phyloP scores from a whole-genome alignment of 306 rosid genomes.

The Vicia villosa region DNA sequence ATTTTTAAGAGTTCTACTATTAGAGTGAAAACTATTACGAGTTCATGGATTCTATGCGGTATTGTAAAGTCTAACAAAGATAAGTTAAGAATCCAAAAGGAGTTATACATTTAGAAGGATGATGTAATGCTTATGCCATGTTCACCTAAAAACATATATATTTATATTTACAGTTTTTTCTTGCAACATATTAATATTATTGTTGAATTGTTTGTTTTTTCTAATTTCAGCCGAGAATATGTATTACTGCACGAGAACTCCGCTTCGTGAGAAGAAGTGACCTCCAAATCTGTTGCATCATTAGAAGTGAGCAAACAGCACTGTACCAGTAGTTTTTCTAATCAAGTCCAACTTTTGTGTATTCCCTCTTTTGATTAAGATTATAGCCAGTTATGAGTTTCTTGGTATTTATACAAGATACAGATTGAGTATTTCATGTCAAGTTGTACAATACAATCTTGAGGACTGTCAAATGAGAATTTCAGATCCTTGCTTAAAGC shows the following conservation, averaged over 20 bases:
- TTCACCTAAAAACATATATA: no score
- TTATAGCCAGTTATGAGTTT: conserved; percentile 15
- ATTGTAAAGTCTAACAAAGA: neutral
- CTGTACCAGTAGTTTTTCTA: conserved; percentile 14
- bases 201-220: neutral
- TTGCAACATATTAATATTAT: neutral
- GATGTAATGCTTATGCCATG: no score
- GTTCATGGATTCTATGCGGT: neutral
- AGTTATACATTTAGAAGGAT: no score
- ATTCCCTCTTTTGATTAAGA: conserved; percentile 20
- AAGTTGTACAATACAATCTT: neutral
- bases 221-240: conserved; percentile 88
- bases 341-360: conserved; percentile 35
- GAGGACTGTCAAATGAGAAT: conserved; percentile 4
- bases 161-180: no score
- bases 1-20: neutral
- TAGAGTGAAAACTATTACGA: neutral
- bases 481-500: neutral
- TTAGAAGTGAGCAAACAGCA: conserved; percentile 23
- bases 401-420: conserved; percentile 29
- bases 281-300: neutral
- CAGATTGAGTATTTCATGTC: conserved; percentile 1
- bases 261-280: conserved; percentile 34
- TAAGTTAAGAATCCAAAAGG: neutral
- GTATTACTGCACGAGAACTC: conserved; percentile 93